Evolutionary conservation across 129 eudicot genomes (phyloP), one percentile per base, ranked within the genome.

Genomic region (Heracleum sosnowskyi): DNA sequence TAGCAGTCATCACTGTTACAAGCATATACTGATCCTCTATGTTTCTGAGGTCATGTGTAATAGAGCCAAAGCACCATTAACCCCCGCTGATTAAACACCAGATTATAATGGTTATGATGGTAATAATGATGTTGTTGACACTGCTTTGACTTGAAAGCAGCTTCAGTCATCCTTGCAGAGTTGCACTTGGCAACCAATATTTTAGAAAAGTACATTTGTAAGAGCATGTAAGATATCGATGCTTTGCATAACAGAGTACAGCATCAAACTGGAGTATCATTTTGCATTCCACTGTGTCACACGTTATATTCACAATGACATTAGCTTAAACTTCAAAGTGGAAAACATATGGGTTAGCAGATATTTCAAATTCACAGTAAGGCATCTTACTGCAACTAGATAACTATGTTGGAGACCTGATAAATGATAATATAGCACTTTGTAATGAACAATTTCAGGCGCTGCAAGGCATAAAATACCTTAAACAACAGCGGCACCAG

Each of bases 361-460:
- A 55, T 24, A 55, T 24, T 24, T 31, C 64, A 55, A 55, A 55
- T 55, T 55, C 4, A 31, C 35, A 41, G 8, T n/a, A 41, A 40
- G 29, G 76, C 76, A 41, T 39, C 68, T n/a, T 60, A 60, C 68
- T 11, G 34, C 49, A 12, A 72, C 53, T 70, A 70, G 45, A 70
- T 70, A 70, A 22, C 7, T 37, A 7, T n/a, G 31, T 26, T 9
- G 24, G 33, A 60, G 16, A n/a, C 16, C 68, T 37, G 28, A 20
- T 36, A 37, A 39, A 39, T 70, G 74, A 17, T 39, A 37, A 11
- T 11, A 37, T 3, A 40, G 76, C 20, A 39, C 0, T 69, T 69
- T 9, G 46, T 20, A 15, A 3, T 42, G 41, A 17, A 22, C 10
- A 5, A 71, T 36, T 24, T 71, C 51, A 71, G 75, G 75, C 75